Evolutionary conservation across 2,329 filamentous ascomycete species (phyloP), one percentile per base, ranked within the genome.

Genomic region (Xylariaceae sp.): DNA sequence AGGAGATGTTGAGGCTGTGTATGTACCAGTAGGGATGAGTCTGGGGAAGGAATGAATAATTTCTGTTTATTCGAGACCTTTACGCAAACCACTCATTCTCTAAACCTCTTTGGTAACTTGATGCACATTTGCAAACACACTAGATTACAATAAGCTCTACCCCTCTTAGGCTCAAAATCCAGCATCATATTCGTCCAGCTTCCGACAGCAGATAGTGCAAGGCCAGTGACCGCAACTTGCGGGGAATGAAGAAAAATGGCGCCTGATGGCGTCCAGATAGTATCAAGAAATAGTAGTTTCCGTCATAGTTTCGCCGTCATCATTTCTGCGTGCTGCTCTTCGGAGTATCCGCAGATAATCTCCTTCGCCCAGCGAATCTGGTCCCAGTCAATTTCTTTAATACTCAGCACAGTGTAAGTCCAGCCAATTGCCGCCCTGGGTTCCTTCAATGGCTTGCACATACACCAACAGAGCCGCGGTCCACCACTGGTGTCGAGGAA

Each of bases 391-490:
- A 64, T 53, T 51, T 70, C 65, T 24, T 58, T 61, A n/a, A 72
- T 69, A 16, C 50, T 52, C 3, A 70, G 48, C 51, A 72, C 55
- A 6, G 61, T 56, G 40, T 68, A 66, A 34, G 58, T 65, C 58
- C 69, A 66, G 7, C 70, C 67, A 17, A 64, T 58, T 21, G 58
- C 46, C 12, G 51, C 54, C 47, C 63, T 70, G 7, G 52, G 17
- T 19, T 69, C 70, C 49, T 47, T 69, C 34, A 57, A 61, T 6
- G 67, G 64, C 46, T 61, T 67, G 34, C 68, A 71, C 33, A 71
- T 24, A 48, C 69, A 71, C 48, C 67, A 61, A 47, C 69, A 71
- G 11, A 71, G 53, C 48, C 60, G 67, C 19, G 62, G 62, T 5
- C 52, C 57, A 5, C 33, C 16, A 2, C 34, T 56, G 1, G 51